Base-by-base conservation (phyloP, 345 rosid genomes). In the Combretum micranthum region DNA sequence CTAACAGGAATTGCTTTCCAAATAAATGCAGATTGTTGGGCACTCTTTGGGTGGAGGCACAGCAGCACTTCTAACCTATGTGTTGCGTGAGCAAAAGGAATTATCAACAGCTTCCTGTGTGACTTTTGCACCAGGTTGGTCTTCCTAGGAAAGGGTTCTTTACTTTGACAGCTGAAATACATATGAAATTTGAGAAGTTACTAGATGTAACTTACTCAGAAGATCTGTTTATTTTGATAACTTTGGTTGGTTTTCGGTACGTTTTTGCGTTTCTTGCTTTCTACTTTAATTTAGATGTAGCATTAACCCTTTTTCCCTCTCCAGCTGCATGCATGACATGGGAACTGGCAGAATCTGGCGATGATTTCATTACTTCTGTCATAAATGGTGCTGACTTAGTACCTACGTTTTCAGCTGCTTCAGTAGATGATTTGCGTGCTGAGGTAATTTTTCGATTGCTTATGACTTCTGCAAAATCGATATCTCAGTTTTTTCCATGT, bases 241-340 rank as follows among this genome's bases (percentile, higher is more conserved):
- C 22, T 53, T 54, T 54, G 39, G 17, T 20, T 15, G 20, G 42
- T 22, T 55, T 14, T 60, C 39, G 5, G 39, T 9, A 7, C 39
- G 9, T n/a, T n/a, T 32, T 4, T 32, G 5, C 9, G 25, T 37
- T 45, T 15, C 44, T 57, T 37, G n/a, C 16, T 20, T 53, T 48
- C 16, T 47, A 37, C 39, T 11, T 32, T 32, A 32, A 32, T 32
- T 4, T 32, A 7, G 39, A 32, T 32, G 39, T 32, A 32, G 39
- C 39, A 32, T 32, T 32, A 1, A 32, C 39, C 39, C 9, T 32
- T 57, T 0, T 52, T n/a, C 57, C 25, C 14, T 56, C 23, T 72
- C 61, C 85, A 91, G 98, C 86, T 77, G 98, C 98, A 60, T 91
- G 98, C 74, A 87, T 91, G 98, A 91, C 94, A 7, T 85, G 98